Base-by-base conservation (phyloP, 345 rosid species). In the Arabis hirsuta region DNA sequence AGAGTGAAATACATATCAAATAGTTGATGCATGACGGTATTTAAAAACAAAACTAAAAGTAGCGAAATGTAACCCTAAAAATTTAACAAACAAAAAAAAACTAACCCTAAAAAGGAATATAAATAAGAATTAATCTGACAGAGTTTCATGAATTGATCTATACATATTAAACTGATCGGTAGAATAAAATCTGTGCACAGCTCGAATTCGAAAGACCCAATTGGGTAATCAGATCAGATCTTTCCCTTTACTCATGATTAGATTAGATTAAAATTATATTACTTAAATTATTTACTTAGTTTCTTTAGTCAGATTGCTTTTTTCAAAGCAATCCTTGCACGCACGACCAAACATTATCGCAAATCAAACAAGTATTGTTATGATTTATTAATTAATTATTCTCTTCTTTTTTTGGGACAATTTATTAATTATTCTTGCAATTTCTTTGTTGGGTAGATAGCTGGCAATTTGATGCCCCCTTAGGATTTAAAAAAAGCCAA, bases 281-380 rank as follows among this genome's bases (percentile, higher is more conserved):
- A 68, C 55, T 67, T 44, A 42, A 67, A 67, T 62, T 67, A 48
- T 69, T 67, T 67, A 54, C 64, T 55, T 29, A 39, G 47, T 50
- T 36, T 69, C 10, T 56, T 65, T 46, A 13, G 27, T 42, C 62
- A 16, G 44, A 43, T 39, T 13, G 50, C 31, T 9, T 64, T 36
- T 12, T 42, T 0, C 38, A 31, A 39, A 50, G 55, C 67, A 71
- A 50, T 77, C 72, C 67, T 76, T 77, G 80, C 80, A 59, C 80
- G 80, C 80, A 77, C 80, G 80, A 71, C 72, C 72, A 65, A 57
- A 12, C 72, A 71, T 57, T 66, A 57, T 71, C 26, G 57, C 67
- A 70, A 29, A 69, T 69, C 65, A 47, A 62, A 58, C 60, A 38
- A 57, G 44, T 48, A 71, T 51, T 27, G 16, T 64, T 71, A 19